Base-by-base conservation (phyloP, 2,329 filamentous ascomycete genomes). In the Zalaria obscura region DNA sequence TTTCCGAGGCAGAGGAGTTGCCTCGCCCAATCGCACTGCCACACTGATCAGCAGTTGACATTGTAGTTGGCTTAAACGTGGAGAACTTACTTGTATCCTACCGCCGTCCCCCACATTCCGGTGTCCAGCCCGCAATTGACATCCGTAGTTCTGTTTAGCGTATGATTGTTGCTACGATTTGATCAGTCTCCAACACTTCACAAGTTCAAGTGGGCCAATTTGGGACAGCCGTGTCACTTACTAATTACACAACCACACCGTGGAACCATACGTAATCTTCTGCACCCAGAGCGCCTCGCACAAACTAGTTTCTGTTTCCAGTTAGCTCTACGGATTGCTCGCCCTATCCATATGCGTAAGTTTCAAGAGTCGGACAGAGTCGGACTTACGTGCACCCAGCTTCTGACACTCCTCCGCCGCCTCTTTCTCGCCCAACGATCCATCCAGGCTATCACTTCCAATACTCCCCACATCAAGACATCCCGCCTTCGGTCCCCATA, bases 401-500 rank as follows among this genome's bases (percentile, higher is more conserved):
- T 3, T 25, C 26, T 42, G 37, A 10, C 40, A 42, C 3, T n/a
- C n/a, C 0, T 27, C 25, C 3, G 36, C 34, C 10, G 37, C 40
- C 25, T 35, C n/a, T 25, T 37, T 32, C 11, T 42, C 35, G 34
- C 25, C 36, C 5, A 38, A 41, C n/a, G n/a, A 37, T 32, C 33
- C 27, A 36, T 42, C 40, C 25, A 50, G 46, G 8, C 35, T 28
- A n/a, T 43, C 29, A 28, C 35, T 34, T 5, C 7, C 9, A 10
- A 26, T 25, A 25, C 29, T 36, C 27, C 36, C 43, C 6, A 42
- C 31, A 40, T 47, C 43, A 2, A 38, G 36, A 39, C 50, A 52
- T 36, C 50, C 50, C 9, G 42, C 43, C 40, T 43, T 36, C 6
- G 50, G 48, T 9, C 50, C 50, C 36, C 41, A 50, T 27, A 50